These are phyloP conservation scores for Pythium pyrilobum DNA, from an alignment of 352 stramenopile species.

Conservation along the genomic window DNA sequence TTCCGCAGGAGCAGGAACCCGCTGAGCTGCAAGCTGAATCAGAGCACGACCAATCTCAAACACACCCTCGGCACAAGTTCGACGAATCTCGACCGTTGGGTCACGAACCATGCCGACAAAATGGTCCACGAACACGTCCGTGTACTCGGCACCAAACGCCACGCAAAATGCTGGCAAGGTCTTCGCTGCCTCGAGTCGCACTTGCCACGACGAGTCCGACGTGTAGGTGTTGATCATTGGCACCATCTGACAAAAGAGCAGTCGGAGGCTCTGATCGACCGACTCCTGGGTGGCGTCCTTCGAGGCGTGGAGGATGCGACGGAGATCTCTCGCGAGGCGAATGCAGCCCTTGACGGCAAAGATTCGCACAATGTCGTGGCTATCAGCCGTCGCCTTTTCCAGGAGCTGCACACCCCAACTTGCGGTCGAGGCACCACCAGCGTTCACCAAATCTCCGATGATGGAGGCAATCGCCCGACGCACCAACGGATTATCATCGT, in stretches of 20 bases:
- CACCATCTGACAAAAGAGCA: conserved; percentile 79
- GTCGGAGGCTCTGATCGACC: conserved; percentile 35
- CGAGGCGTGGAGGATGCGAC: conserved; percentile 29
- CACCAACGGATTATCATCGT: conserved; percentile 82
- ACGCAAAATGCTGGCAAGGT: conserved; percentile 72
- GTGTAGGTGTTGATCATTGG: conserved; percentile 87
- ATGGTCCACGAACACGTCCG: conserved; percentile 83
- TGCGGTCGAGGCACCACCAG: conserved; percentile 42
- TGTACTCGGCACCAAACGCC: conserved; percentile 75
- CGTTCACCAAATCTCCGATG: conserved; percentile 67
- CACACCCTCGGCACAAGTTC: conserved; percentile 57
- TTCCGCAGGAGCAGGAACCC: too few relatives aligned
- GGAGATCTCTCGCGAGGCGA: conserved; percentile 55
- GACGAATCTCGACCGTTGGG: conserved; percentile 81
- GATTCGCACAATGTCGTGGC: conserved; percentile 84
- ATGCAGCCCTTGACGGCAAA: conserved; percentile 85
- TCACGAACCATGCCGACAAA: conserved; percentile 81
- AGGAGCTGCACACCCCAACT: conserved; percentile 72
- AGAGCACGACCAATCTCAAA: conserved; percentile 64
- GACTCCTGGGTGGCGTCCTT: conserved; percentile 17
- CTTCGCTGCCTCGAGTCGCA: conserved; percentile 69
- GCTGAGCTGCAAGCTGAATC: conserved; percentile 37
- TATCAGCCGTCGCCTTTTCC: conserved; percentile 79
- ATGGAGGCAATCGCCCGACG: conserved; percentile 77
- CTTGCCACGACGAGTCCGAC: conserved; percentile 85